phyloP scores from a whole-genome alignment of 208 protist species.

The Zelonia costaricensis region DNA sequence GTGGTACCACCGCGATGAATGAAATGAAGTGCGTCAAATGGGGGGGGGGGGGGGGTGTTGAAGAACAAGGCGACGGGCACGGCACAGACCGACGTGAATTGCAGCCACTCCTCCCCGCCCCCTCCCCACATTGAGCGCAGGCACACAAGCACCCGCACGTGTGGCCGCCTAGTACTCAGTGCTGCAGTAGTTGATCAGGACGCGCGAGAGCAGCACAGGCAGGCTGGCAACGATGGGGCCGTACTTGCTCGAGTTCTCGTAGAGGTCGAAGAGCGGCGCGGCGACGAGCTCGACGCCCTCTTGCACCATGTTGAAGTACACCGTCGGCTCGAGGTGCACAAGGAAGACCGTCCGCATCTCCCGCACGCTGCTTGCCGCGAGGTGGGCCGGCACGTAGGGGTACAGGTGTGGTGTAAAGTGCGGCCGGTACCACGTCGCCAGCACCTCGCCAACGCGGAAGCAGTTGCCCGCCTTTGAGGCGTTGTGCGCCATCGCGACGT shows the following conservation, averaged over 20 bases:
- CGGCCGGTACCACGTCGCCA: slow-evolving; percentile 82
- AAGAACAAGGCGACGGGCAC: background rate
- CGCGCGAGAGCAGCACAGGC: slow-evolving; percentile 74
- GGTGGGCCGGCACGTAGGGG: slow-evolving; percentile 91
- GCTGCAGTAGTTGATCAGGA: slow-evolving; percentile 86
- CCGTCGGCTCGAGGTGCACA: slow-evolving; percentile 69
- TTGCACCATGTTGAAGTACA: slow-evolving; percentile 70
- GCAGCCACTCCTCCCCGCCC: background rate
- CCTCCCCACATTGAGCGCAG: too few relatives aligned
- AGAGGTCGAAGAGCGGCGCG: slow-evolving; percentile 91
- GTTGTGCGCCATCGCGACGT: slow-evolving; percentile 35
- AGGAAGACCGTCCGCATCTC: slow-evolving; percentile 88
- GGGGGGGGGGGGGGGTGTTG: too few relatives aligned
- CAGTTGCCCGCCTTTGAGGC: slow-evolving; percentile 37
- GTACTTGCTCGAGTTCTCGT: slow-evolving; percentile 90
- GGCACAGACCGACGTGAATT: background rate
- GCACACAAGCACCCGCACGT: too few relatives aligned
- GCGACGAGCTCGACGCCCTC: slow-evolving; percentile 80
- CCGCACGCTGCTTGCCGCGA: slow-evolving; percentile 72
- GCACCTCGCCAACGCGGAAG: slow-evolving; percentile 78
- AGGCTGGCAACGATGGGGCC: slow-evolving; percentile 80
- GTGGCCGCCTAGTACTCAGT: slow-evolving; percentile 45
- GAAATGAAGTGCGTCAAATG: too few relatives aligned
- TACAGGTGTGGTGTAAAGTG: slow-evolving; percentile 91
- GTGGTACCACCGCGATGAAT: too few relatives aligned